Evolutionary conservation across 148 eudicot genomes (phyloP).

Genomic region (Camellia lanceoleosa): DNA sequence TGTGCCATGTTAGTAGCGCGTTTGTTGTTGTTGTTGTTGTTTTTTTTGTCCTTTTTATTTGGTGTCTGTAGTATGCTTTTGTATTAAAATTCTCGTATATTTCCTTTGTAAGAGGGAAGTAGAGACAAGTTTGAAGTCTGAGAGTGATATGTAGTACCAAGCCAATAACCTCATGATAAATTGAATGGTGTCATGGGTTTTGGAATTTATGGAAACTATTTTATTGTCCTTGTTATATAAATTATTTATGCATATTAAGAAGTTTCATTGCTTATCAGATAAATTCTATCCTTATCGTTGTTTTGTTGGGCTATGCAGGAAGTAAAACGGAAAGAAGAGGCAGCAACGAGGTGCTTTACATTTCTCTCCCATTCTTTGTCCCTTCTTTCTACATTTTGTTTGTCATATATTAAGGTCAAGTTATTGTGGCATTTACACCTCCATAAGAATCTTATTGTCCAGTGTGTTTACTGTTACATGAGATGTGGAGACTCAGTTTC

Average conservation of each 20-base stretch:
- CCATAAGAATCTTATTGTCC: background rate
- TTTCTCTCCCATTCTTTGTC: conserved; percentile 10
- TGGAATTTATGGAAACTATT: background rate
- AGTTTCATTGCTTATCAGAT: background rate
- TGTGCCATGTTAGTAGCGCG: too few relatives aligned
- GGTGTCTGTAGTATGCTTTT: background rate
- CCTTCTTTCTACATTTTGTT: background rate
- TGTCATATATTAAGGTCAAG: background rate
- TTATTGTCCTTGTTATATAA: background rate
- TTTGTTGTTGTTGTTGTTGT: background rate
- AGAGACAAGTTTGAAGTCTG: background rate
- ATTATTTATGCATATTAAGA: background rate
- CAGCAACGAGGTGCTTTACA: conserved; percentile 66
- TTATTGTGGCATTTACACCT: background rate
- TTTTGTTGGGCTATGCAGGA: conserved; percentile 50
- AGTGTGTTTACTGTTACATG: background rate
- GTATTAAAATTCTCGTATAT: background rate
- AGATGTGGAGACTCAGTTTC: background rate
- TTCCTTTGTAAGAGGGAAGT: background rate
- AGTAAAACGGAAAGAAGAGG: conserved; percentile 85
- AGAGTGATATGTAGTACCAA: conserved; percentile 1
- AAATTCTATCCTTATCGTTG: background rate
- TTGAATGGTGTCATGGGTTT: background rate
- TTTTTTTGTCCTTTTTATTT: too few relatives aligned
- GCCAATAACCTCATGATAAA: background rate